Evolutionary conservation across 1,139 yeast genomes (phyloP), one percentile per base, ranked within the genome.

Genomic region (Magnusiomyces starmeri): DNA sequence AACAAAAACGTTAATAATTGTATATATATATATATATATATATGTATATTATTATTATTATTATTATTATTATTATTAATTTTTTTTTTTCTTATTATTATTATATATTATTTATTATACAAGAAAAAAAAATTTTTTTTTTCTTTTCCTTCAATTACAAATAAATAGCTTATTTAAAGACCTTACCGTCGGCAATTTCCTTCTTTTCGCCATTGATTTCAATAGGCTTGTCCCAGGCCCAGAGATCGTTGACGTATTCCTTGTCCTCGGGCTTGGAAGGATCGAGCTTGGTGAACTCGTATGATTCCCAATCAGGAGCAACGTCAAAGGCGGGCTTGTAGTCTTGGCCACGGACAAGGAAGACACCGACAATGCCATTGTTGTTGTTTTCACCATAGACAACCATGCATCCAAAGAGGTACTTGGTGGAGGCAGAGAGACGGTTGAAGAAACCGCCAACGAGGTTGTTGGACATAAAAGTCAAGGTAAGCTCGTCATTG

Each of bases 281-380:
- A 68, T 85, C 92, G 65, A 85, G 75, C 75, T 81, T 78, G 66
- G 77, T 70, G 81, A 76, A 83, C 56, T 69, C 68, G 75, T 82
- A 85, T 41, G 90, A 83, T 76, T 92, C 98, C 96, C 95, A 89
- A 76, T 92, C 99, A 74, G 99, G 97, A 68, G 98, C 99, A 72
- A 92, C 97, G 62, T 92, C 86, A 68, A 92, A 89, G 60, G 96
- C 98, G 70, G 97, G 96, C 55, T 62, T 79, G 69, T 66, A 75
- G 60, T 92, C 97, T 74, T 92, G 89, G 68, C 99, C 99, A 77
- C 97, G 87, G 68, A 92, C 83, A 68, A 92, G 74, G 78, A 92
- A 84, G 70, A 85, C 95, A 78, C 96, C 97, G 64, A 87, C 77
- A 71, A 92, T 90, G 78, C 97, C 97, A 77, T 90, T 92, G 83